Percentiles rank a stretch among this genome's conserved stretches.
These are phyloP conservation scores for Yamadazyma diospyri DNA, from an alignment of 1,139 yeast genomes.

Conservation along the genomic window DNA sequence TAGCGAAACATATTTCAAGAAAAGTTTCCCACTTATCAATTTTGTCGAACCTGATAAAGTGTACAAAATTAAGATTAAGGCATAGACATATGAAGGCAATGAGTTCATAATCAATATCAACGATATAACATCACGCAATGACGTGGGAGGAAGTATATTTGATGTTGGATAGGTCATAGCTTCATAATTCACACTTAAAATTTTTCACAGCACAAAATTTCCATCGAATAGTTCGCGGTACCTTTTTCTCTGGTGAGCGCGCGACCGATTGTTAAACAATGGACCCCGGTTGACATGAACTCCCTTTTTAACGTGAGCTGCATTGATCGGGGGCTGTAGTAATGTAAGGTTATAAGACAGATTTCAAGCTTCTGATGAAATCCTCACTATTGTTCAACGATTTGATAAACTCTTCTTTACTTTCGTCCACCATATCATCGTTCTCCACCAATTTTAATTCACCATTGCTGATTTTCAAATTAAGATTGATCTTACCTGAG, in stretches of 20 bases:
- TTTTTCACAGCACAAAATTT: constrained; percentile 5
- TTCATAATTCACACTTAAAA: constrained; percentile 5
- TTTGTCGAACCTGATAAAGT: constrained; percentile 41
- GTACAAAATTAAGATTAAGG: constrained; percentile 34
- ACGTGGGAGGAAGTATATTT: constrained; percentile 26
- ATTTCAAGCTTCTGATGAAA: constrained; percentile 12
- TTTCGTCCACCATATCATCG: constrained; percentile 26
- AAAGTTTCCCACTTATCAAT: constrained; percentile 38
- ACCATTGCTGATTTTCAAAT: constrained; percentile 32
- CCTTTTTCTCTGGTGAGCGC: constrained; percentile 3
- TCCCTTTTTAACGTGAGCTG: no score
- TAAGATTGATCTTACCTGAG: constrained; percentile 19
- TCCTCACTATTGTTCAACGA: constrained; percentile 34
- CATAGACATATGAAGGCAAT: constrained; percentile 41
- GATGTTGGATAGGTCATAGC: constrained; percentile 9
- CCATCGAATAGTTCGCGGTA: constrained; percentile 2
- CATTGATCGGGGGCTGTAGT: no score
- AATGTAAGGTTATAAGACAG: no score
- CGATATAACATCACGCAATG: constrained; percentile 44
- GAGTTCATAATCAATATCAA: constrained; percentile 37
- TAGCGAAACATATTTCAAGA: constrained; percentile 27
- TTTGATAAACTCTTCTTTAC: constrained; percentile 19
- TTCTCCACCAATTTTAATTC: constrained; percentile 13
- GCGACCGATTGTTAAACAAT: constrained; percentile 12
- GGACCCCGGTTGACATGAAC: no score